Evolutionary conservation across 768 basidiomycete genomes (phyloP).

Genomic region (Floccularia luteovirens): DNA sequence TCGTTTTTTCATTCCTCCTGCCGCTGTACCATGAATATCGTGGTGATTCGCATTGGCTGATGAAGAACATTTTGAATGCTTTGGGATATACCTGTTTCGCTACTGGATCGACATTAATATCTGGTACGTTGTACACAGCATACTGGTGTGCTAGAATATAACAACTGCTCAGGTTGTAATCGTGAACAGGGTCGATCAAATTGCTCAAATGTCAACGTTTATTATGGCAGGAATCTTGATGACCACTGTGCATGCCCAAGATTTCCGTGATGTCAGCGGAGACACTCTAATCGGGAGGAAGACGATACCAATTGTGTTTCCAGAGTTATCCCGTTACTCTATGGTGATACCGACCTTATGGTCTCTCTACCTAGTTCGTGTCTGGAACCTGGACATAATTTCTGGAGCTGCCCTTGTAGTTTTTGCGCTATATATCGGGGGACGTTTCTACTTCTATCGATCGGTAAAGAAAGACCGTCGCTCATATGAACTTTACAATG

Average conservation of each 20-base stretch:
- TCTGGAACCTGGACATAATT: slow-evolving; percentile 25
- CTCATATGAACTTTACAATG: slow-evolving; percentile 17
- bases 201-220: slow-evolving; percentile 24
- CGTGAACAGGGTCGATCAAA: no score
- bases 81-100: slow-evolving; percentile 27
- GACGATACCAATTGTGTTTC: slow-evolving; percentile 38
- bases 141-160: no score
- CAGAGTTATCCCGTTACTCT: slow-evolving; percentile 18
- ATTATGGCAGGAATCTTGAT: slow-evolving; percentile 29
- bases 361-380: slow-evolving; percentile 21
- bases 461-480: slow-evolving; percentile 10
- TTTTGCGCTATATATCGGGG: slow-evolving; percentile 20
- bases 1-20: slow-evolving; percentile 21
- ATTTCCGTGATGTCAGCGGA: slow-evolving; percentile 37
- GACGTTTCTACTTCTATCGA: slow-evolving; percentile 12
- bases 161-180: no score
- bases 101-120: slow-evolving; percentile 26
- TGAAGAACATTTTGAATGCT: slow-evolving; percentile 30
- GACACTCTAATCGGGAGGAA: slow-evolving; percentile 28
- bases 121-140: no score
- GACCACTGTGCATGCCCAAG: slow-evolving; percentile 40
- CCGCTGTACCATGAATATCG: slow-evolving; percentile 29
- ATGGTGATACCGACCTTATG: slow-evolving; percentile 26
- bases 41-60: slow-evolving; percentile 27
- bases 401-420: slow-evolving; percentile 17